Base-by-base conservation (phyloP, 1,139 yeast genomes). In the Magnusiomyces ingens region DNA sequence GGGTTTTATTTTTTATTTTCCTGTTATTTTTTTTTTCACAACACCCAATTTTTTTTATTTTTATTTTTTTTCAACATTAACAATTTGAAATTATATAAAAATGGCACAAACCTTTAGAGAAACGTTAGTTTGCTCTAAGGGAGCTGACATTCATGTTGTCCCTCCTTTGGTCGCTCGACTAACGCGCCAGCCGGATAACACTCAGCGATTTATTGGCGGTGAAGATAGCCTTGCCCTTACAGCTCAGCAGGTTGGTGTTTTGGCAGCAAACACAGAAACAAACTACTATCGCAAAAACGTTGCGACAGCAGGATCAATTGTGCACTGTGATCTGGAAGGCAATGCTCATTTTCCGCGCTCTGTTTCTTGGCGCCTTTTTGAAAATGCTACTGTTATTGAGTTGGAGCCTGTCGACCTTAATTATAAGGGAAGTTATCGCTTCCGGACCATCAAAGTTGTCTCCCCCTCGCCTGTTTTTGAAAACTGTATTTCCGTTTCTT, bases 401-500 rank as follows among this genome's bases (percentile, higher is more conserved):
- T 54, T 64, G 21, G 60, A 59, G 35, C 61, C 58, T 2, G 54
- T 61, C 13, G 67, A 64, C 53, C 48, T 55, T 17, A 52, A 52
- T 18, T 42, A n/a, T 45, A 10, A 38, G 3, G 42, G 48, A 26
- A 18, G 18, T 2, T 35, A 18, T 8, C 48, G 43, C 36, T 53
- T 56, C 44, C 57, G 64, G n/a, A 59, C 58, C 38, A 57, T 64
- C n/a, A 55, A 60, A n/a, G 52, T 64, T 22, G 51, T 44, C n/a
- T 49, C 58, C 43, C 62, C 65, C 2, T 52, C 60, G 49, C 53
- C 53, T 4, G 46, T 64, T 13, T 53, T 55, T n/a, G 55, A 52
- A 15, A 54, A 60, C 43, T 65, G 68, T 50, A 51, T 64, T 17
- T 52, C 57, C 6, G 54, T 63, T 4, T 53, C 60, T n/a, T 63